phyloP scores from a whole-genome alignment of 2,329 filamentous ascomycete genomes.

The Berkeleyomyces rouxiae region DNA sequence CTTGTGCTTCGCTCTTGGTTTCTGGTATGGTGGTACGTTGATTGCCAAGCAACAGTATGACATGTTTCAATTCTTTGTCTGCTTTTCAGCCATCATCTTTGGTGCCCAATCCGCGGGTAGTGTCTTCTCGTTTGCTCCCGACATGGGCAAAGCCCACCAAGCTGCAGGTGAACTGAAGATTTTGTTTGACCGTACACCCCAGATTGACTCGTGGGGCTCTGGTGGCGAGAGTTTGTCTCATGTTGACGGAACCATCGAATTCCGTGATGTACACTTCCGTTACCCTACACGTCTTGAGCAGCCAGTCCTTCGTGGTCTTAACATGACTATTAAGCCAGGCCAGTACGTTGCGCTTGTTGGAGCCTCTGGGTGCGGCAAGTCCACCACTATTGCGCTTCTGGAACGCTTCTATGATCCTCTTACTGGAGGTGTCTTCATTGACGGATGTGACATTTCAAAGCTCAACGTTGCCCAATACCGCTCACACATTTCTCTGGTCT shows the following conservation, averaged over 20 bases:
- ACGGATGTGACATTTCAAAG: constrained; percentile 63
- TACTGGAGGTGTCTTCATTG: constrained; percentile 62
- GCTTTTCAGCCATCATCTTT: constrained; percentile 77
- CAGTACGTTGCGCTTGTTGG: constrained; percentile 84
- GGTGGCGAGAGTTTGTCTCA: constrained; percentile 45
- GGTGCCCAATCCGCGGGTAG: constrained; percentile 82
- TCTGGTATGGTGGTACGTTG: constrained; percentile 78
- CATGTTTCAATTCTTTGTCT: constrained; percentile 82
- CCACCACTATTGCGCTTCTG: constrained; percentile 76
- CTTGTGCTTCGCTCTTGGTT: constrained; percentile 69
- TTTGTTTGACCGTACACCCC: constrained; percentile 67
- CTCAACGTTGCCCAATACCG: constrained; percentile 81
- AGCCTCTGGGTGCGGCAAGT: constrained; percentile 88
- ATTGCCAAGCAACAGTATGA: constrained; percentile 55
- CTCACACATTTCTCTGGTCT: constrained; percentile 68
- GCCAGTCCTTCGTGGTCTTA: constrained; percentile 74
- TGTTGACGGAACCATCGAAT: constrained; percentile 68
- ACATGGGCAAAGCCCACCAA: constrained; percentile 84
- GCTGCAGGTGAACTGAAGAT: constrained; percentile 66
- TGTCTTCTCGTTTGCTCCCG: constrained; percentile 76
- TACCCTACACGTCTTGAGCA: constrained; percentile 86
- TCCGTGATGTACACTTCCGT: constrained; percentile 82
- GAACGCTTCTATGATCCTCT: constrained; percentile 92
- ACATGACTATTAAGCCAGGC: constrained; percentile 55
- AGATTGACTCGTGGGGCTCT: constrained; percentile 65